Evolutionary conservation across 2,329 filamentous ascomycete species (phyloP).

Genomic region (Clarireedia homoeocarpa): DNA sequence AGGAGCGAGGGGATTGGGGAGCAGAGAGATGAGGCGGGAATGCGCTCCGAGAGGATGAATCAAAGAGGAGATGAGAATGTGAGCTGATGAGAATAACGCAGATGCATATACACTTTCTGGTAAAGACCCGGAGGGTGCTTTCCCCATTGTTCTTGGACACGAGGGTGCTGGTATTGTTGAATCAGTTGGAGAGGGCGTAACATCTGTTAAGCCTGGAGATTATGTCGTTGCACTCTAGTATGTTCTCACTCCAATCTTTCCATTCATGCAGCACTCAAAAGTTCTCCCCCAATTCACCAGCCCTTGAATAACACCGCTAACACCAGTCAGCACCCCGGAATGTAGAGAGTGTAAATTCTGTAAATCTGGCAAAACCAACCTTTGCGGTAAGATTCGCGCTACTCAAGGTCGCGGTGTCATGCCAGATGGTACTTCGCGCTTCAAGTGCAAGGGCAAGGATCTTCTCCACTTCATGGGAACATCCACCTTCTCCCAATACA

Average conservation of each 20-base stretch:
- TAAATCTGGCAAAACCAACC: constrained; percentile 98
- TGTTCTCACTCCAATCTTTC: constrained; percentile 26
- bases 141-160: constrained; percentile 82
- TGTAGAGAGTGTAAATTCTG: constrained; percentile 99
- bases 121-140: constrained; percentile 93
- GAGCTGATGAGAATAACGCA: constrained; percentile 27
- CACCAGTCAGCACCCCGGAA: constrained; percentile 69
- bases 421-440: constrained; percentile 92
- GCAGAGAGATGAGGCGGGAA: neutral
- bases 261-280: neutral
- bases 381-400: constrained; percentile 96
- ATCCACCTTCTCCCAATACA: constrained; percentile 98
- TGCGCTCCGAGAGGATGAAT: too few relatives aligned
- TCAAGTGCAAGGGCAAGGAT: constrained; percentile 91
- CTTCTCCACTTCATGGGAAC: constrained; percentile 99
- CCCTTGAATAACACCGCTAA: neutral
- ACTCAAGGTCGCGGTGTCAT: constrained; percentile 95
- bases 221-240: constrained; percentile 86
- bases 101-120: constrained; percentile 93
- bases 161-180: constrained; percentile 89
- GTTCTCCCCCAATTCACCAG: neutral
- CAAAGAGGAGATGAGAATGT: neutral
- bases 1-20: too few relatives aligned
- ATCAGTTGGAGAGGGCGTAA: constrained; percentile 90
- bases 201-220: constrained; percentile 87